Evolutionary conservation across 2,329 filamentous ascomycete species (phyloP).

Genomic region (Beauveria sp.): DNA sequence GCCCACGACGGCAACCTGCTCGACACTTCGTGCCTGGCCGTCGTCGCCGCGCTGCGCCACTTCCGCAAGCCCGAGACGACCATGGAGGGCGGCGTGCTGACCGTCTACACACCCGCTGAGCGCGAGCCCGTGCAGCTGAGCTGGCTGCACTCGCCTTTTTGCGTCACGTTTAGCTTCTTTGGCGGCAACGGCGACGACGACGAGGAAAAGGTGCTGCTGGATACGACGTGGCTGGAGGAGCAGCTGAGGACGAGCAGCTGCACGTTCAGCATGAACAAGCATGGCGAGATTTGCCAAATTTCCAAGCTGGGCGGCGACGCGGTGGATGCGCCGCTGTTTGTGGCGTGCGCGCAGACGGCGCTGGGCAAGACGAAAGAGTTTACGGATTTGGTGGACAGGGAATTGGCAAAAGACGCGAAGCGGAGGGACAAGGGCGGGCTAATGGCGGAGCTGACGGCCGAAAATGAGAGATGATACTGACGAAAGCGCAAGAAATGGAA

Average conservation of each 20-base stretch:
- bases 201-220: conserved; percentile 47
- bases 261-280: conserved; percentile 78
- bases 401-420: conserved; percentile 70
- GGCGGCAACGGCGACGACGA: conserved; percentile 55
- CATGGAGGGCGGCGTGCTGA: conserved; percentile 76
- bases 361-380: conserved; percentile 75
- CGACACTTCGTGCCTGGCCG: conserved; percentile 77
- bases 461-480: conserved; percentile 61
- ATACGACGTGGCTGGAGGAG: conserved; percentile 68
- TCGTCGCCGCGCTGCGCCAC: conserved; percentile 82
- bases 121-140: conserved; percentile 84
- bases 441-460: conserved; percentile 68
- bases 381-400: conserved; percentile 63
- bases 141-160: conserved; percentile 87
- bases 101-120: conserved; percentile 76
- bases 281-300: conserved; percentile 85
- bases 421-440: conserved; percentile 71
- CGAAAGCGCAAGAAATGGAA: not conserved
- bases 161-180: conserved; percentile 84
- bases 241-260: conserved; percentile 65
- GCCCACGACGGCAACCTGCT: conserved; percentile 86
- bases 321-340: conserved; percentile 68
- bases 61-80: conserved; percentile 86
- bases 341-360: conserved; percentile 69
- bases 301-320: conserved; percentile 82